Base-by-base conservation (phyloP, 2,329 filamentous ascomycete species). In the Penicillium janthinellum region DNA sequence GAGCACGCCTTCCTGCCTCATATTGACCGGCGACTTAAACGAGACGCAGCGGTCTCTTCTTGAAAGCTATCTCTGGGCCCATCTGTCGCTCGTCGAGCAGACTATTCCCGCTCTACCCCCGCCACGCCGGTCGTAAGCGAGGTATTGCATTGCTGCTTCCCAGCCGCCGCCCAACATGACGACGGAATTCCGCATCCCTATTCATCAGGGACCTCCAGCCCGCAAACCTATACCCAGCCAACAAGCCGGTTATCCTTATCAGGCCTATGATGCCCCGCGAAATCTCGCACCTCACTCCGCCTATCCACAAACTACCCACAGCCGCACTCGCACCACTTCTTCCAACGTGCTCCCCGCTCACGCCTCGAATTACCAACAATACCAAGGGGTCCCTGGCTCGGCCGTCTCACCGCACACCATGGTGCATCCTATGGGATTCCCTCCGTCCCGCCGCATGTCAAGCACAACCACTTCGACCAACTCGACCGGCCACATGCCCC, bases 381-480 rank as follows among this genome's bases (percentile, higher is more conserved):
- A 76, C 53, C 59, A 67, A 31, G 60, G 57, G 41, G 64, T 64
- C 34, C 67, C 71, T 25, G 66, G 68, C 6, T 59, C 70, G 11
- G 67, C 69, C 37, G 64, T 69, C 15, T 61, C 71, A 5, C 70
- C 68, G 31, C 70, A 73, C 56, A 64, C 64, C 15, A 72, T 73
- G 68, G 65, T 62, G 20, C 56, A 63, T 22, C 67, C 70, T 0
- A 41, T 61, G 34, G 65, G 61, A 25, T 68, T 68, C 31, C 66
- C 68, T 6, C 63, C 73, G 12, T 65, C 73, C 15, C 70, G 76
- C 55, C 73, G 73, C 54, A 59, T 76, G 52, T 79, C 77, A 11
- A 79, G 68, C 65, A 77, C 75, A 15, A 79, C 76, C 42, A 74
- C 72, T 14, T 78, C 76, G 20, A 78, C 75, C 22, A 75, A 68